Conservation (phyloP, 2,329 filamentous ascomycete genomes). For the Calonectria pauciramosa region DNA sequence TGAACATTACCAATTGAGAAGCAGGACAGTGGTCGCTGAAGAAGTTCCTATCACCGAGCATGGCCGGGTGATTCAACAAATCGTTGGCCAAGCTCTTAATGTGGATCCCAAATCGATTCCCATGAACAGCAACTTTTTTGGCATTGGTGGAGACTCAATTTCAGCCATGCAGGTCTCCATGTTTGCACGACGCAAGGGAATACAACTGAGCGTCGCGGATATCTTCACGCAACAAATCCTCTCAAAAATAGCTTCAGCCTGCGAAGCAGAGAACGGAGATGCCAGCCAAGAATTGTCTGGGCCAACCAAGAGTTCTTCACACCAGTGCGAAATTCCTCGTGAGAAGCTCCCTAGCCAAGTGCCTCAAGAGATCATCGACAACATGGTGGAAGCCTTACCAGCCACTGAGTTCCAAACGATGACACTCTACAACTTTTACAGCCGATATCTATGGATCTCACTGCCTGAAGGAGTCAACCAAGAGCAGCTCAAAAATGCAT, state of each 20-base stretch:
- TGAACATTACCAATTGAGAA: background rate
- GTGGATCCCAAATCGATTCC: background rate
- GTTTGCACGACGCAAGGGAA: background rate
- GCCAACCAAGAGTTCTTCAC: background rate
- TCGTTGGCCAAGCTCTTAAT: background rate
- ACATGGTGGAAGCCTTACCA: background rate
- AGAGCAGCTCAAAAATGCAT: background rate
- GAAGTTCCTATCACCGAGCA: background rate
- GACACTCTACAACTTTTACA: background rate
- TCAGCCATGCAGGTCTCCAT: slow-evolving; percentile 3
- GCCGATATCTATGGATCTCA: background rate
- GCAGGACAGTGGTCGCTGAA: background rate
- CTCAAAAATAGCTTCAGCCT: background rate
- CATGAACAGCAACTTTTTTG: slow-evolving; percentile 5
- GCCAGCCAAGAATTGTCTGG: background rate
- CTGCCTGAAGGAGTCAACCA: background rate
- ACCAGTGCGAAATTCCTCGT: background rate
- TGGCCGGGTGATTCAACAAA: background rate
- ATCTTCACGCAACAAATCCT: background rate
- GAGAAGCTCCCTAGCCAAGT: background rate
- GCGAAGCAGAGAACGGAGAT: background rate
- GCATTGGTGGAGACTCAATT: background rate
- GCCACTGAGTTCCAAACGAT: slow-evolving; percentile 5
- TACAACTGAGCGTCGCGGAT: background rate
- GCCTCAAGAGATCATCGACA: background rate